phyloP scores from a whole-genome alignment of 1,139 yeast species.

The Saccharomyces hybrid region DNA sequence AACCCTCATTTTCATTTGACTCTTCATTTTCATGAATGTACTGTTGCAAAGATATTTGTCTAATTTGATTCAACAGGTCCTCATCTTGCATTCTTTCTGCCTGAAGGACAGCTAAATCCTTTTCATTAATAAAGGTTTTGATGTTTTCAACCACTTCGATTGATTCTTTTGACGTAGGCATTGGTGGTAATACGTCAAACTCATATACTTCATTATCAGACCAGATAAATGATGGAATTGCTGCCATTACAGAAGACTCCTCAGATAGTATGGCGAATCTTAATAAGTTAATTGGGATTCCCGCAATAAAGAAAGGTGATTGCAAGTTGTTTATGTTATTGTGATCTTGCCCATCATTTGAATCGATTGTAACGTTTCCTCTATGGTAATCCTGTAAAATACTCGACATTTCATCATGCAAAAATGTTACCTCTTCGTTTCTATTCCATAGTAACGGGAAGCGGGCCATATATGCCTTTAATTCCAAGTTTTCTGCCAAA shows the following conservation, averaged over 20 bases:
- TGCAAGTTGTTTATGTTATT: conserved; percentile 1
- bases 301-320: conserved; percentile 24
- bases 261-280: conserved; percentile 64
- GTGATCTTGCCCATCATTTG: conserved; percentile 5
- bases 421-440: conserved; percentile 38
- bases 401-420: conserved; percentile 38
- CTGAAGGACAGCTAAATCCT: conserved; percentile 23
- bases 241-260: conserved; percentile 62
- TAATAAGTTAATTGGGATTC: conserved; percentile 51
- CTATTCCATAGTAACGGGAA: conserved; percentile 22
- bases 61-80: conserved; percentile 25
- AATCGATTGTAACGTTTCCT: conserved; percentile 6
- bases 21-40: conserved; percentile 21
- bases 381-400: conserved; percentile 29
- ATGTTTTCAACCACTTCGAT: conserved; percentile 32
- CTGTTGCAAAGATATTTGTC: conserved; percentile 29
- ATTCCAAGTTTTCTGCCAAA: conserved; percentile 23
- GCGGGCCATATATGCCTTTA: conserved; percentile 24
- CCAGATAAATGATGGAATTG: conserved; percentile 58
- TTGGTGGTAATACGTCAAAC: conserved; percentile 65
- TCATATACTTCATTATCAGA: conserved; percentile 53
- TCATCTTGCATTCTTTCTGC: conserved; percentile 24
- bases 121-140: conserved; percentile 35
- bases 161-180: conserved; percentile 28
- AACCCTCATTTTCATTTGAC: neutral